phyloP scores from a whole-genome alignment of 2,329 filamentous ascomycete genomes.

The Cercospora citrullina region DNA sequence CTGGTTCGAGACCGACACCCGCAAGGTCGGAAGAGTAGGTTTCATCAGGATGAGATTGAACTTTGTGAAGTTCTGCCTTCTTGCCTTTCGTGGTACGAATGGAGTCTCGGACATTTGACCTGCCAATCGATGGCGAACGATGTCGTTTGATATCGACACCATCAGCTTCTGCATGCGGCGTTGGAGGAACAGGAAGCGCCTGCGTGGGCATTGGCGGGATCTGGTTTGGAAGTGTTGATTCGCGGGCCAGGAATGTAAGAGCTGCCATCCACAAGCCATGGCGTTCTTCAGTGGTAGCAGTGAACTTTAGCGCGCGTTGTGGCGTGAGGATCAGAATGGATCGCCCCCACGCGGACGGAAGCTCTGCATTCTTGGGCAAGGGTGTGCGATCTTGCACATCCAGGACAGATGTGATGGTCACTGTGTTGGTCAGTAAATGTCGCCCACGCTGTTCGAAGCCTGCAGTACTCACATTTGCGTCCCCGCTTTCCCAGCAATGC shows the following conservation, averaged over 20 bases:
- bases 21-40: constrained; percentile 13
- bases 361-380: constrained; percentile 62
- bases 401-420: constrained; percentile 91
- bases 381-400: constrained; percentile 95
- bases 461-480: constrained; percentile 74
- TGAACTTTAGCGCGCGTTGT: constrained; percentile 92
- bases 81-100: constrained; percentile 80
- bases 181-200: constrained; percentile 32
- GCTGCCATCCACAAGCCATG: constrained; percentile 96
- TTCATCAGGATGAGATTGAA: constrained; percentile 21
- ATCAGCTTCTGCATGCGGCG: constrained; percentile 30
- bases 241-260: constrained; percentile 91
- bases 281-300: constrained; percentile 75
- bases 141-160: constrained; percentile 34
- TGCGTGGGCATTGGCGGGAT: constrained; percentile 34
- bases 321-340: constrained; percentile 95
- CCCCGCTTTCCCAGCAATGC: constrained; percentile 92
- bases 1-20: constrained; percentile 38
- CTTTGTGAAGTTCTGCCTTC: constrained; percentile 28
- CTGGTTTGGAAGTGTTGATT: constrained; percentile 50
- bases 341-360: constrained; percentile 67
- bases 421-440: constrained; percentile 51
- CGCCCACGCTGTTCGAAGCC: background rate
- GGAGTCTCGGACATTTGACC: constrained; percentile 75
- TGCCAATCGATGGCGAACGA: constrained; percentile 37